Evolutionary conservation across 441 rosid species (phyloP), one percentile per base, ranked within the genome.

Genomic region (Gossypium schwendimanii): DNA sequence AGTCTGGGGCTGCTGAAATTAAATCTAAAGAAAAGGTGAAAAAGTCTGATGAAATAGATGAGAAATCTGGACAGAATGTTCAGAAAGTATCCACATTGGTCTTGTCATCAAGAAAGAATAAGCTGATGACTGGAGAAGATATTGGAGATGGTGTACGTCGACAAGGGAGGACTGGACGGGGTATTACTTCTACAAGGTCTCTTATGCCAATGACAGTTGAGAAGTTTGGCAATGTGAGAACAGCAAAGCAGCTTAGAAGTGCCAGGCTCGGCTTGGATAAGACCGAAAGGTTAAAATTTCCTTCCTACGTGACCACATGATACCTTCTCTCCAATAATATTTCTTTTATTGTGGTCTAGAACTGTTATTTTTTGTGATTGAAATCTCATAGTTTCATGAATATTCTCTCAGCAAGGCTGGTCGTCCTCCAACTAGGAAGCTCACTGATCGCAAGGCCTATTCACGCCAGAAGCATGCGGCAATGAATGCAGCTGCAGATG

Each of bases 341-440:
- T 60, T 66, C 59, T 20, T 47, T 61, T 39, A 75, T 61, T 76
- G 26, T 24, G 7, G 23, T 59, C 59, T 71, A 20, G 17, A 20
- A 33, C n/a, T 17, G 62, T 63, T 58, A 63, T 61, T 68, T 49
- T 47, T 63, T 52, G 33, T 71, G 64, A 50, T 81, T 69, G 74
- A 55, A 59, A 73, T 69, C 83, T 84, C 45, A 81, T 75, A 52
- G 69, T 79, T 77, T 72, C 41, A 59, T 80, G 73, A 78, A 79
- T 36, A 57, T 65, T 87, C 41, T 77, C 75, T 74, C 96, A 90
- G 97, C 84, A 92, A 89, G 84, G 77, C 85, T 20, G 96, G 98
- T 71, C 97, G 93, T 75, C 97, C 94, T 53, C 89, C 97, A 65
- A 82, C 93, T 61, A 89, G 99, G 88, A 93, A 96, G 84, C 93